Evolutionary conservation across 2,329 filamentous ascomycete species (phyloP).

Genomic region (Exserohilum turcica): DNA sequence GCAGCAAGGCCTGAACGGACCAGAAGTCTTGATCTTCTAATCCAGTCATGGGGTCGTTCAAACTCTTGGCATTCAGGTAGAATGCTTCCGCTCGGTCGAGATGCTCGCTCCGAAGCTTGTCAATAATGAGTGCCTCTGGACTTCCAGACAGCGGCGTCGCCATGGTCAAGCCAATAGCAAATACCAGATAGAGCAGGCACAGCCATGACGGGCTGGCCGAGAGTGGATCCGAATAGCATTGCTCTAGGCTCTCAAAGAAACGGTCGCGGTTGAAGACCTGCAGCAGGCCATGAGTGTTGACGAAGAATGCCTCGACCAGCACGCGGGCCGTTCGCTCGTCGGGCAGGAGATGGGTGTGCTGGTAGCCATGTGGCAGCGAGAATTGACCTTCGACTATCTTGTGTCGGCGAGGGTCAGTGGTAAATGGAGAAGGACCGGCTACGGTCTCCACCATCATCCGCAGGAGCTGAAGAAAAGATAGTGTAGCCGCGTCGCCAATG

Average conservation of each 20-base stretch:
- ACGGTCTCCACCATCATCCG: conserved; percentile 64
- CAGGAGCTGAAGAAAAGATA: conserved; percentile 65
- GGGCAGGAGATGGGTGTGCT: conserved; percentile 60
- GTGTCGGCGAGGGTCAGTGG: conserved; percentile 61
- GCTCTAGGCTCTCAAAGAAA: conserved; percentile 58
- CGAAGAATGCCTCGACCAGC: conserved; percentile 65
- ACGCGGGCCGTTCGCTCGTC: conserved; percentile 60
- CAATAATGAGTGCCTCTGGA: conserved; percentile 57
- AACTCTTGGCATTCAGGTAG: conserved; percentile 63
- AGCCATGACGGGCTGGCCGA: conserved; percentile 58
- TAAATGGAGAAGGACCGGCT: conserved; percentile 62
- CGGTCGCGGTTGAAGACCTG: conserved; percentile 62
- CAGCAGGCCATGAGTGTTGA: conserved; percentile 66
- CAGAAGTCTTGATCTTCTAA: conserved; percentile 69
- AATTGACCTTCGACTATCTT: conserved; percentile 62
- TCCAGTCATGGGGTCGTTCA: conserved; percentile 55
- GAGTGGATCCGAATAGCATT: conserved; percentile 62
- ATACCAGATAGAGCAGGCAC: conserved; percentile 65
- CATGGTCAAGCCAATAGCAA: conserved; percentile 67
- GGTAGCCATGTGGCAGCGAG: conserved; percentile 53
- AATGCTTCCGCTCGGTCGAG: conserved; percentile 65
- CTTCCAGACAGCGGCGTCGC: conserved; percentile 59
- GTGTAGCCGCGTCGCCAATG: conserved; percentile 66
- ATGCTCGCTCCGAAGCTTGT: conserved; percentile 56
- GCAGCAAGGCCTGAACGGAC: conserved; percentile 66